Percentiles rank a stretch among this genome's conserved stretches.
phyloP scores from a whole-genome alignment of 2,329 filamentous ascomycete species.

The Talaromyces sp. region DNA sequence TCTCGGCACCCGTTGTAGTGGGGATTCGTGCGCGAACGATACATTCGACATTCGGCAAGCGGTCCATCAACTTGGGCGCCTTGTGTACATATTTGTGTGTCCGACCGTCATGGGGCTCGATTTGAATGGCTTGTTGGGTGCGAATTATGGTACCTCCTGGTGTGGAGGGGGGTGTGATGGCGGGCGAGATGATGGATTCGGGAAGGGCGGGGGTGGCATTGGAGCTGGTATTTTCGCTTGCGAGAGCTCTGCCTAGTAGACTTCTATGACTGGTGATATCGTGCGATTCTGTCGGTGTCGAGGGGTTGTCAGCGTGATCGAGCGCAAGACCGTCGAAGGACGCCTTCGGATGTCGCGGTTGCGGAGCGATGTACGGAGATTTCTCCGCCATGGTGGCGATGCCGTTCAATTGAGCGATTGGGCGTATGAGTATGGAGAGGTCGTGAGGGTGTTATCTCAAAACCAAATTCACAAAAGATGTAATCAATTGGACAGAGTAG shows the following conservation, averaged over 20 bases:
- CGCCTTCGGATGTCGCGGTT: constrained; percentile 29
- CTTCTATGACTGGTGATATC: constrained; percentile 22
- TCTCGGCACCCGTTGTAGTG: constrained; percentile 85
- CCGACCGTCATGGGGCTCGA: constrained; percentile 21
- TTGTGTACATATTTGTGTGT: constrained; percentile 44
- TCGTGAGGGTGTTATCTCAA: neutral
- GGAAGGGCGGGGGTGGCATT: constrained; percentile 47
- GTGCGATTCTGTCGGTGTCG: constrained; percentile 12
- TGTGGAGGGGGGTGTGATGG: constrained; percentile 50
- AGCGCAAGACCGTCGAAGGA: constrained; percentile 28
- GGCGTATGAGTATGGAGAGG: neutral
- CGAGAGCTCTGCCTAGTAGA: constrained; percentile 27
- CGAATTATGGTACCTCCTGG: constrained; percentile 41
- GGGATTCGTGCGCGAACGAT: constrained; percentile 93
- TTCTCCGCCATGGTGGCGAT: constrained; percentile 51
- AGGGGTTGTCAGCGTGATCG: constrained; percentile 17
- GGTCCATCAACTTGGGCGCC: constrained; percentile 69
- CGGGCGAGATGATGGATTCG: constrained; percentile 55
- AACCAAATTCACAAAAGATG: neutral
- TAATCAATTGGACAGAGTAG: neutral
- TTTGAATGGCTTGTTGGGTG: constrained; percentile 21
- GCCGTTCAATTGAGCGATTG: neutral
- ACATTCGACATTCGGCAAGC: constrained; percentile 83
- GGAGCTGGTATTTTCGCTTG: constrained; percentile 5
- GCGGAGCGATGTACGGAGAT: constrained; percentile 50